Evolutionary conservation across 305 asterid species (phyloP).

Genomic region (Fraxinus ornus): DNA sequence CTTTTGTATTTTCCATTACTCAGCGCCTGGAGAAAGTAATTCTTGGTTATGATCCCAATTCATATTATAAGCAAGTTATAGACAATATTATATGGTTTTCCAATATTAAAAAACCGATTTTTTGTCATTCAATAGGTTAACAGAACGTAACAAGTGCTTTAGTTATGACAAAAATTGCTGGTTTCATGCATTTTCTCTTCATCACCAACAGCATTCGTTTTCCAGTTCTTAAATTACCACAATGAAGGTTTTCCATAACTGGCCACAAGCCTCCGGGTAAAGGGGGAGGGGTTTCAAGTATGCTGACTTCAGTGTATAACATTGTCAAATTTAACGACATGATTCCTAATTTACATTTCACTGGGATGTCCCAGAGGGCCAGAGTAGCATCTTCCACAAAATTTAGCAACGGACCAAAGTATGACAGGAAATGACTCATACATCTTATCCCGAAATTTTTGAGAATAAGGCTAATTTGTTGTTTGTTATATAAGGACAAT

Average conservation of each 20-base stretch:
- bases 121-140: not conserved
- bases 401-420: not conserved
- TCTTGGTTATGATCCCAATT: not conserved
- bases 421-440: not conserved
- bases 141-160: not conserved
- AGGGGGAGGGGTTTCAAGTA: not conserved
- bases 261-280: not conserved
- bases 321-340: not conserved
- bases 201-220: not conserved
- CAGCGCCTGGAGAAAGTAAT: slow-evolving; percentile 43
- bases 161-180: not conserved
- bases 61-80: not conserved
- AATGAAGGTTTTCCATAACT: not conserved
- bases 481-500: not conserved
- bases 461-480: not conserved
- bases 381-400: not conserved
- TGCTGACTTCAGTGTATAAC: not conserved
- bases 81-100: too few species aligned
- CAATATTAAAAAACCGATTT: not conserved
- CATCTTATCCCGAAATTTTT: not conserved
- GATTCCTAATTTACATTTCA: not conserved
- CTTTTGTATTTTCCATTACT: slow-evolving; percentile 79
- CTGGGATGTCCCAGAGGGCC: not conserved
- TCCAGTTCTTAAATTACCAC: not conserved
- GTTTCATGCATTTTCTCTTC: not conserved